phyloP scores from a whole-genome alignment of 169 alveolate genomes.

The Plasmodium blacklocki region DNA sequence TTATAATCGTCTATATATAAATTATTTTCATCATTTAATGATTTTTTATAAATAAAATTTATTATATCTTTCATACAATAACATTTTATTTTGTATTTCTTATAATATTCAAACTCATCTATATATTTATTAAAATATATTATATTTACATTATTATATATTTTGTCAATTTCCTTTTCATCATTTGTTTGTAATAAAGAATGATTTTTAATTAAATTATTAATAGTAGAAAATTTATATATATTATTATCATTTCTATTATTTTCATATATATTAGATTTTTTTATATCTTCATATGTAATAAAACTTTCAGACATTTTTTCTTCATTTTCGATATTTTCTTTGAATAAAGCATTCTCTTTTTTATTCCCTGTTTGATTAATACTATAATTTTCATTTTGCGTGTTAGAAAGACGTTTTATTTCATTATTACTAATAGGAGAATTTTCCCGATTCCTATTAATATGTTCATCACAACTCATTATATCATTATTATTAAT shows the following conservation, averaged over 20 bases:
- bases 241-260: not conserved
- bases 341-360: not conserved
- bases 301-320: not conserved
- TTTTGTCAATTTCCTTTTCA: constrained; percentile 36
- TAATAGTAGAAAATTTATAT: not conserved
- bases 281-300: not conserved
- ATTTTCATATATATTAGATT: not conserved
- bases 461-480: not conserved
- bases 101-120: constrained; percentile 57
- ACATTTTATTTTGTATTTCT: constrained; percentile 59
- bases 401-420: not conserved
- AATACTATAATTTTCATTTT: not conserved
- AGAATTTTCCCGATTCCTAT: not conserved
- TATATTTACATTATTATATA: constrained; percentile 54
- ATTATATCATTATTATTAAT: constrained; percentile 1
- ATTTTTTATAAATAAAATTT: constrained; percentile 39
- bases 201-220: constrained; percentile 1
- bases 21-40: constrained; percentile 37
- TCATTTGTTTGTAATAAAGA: constrained; percentile 19
- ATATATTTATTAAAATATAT: constrained; percentile 67
- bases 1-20: constrained; percentile 59
- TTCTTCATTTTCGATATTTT: not conserved
- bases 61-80: constrained; percentile 44
- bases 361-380: not conserved
- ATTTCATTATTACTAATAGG: not conserved